These are phyloP conservation scores for Leccinum incarnatum DNA, from an alignment of 768 basidiomycete genomes.

Conservation along the genomic window DNA sequence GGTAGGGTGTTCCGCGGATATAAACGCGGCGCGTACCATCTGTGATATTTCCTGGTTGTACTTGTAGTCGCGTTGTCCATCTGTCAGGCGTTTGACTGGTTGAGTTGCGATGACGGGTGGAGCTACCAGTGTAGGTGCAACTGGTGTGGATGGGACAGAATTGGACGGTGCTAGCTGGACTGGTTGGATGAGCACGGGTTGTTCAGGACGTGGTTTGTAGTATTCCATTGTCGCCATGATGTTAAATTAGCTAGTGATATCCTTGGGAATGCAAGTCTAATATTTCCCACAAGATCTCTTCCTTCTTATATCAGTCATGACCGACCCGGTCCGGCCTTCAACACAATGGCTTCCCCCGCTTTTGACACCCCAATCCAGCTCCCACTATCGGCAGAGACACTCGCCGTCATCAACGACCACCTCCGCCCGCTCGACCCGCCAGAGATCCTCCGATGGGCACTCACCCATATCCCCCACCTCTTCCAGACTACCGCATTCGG, in stretches of 20 bases:
- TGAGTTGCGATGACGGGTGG: background rate
- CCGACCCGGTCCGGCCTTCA: too few species aligned
- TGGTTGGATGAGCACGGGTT: conserved; percentile 15
- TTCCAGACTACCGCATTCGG: conserved; percentile 98
- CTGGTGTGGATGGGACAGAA: conserved; percentile 23
- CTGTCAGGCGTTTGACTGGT: too few species aligned
- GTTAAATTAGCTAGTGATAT: too few species aligned
- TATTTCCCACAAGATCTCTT: background rate
- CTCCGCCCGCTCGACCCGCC: conserved; percentile 73
- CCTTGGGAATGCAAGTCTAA: too few species aligned
- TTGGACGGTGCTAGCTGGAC: conserved; percentile 7
- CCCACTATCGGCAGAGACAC: conserved; percentile 42
- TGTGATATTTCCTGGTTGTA: too few species aligned
- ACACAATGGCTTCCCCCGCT: conserved; percentile 6
- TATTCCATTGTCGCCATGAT: conserved; percentile 22
- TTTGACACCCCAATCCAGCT: conserved; percentile 41
- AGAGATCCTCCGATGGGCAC: conserved; percentile 83
- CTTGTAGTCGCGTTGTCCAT: conserved; percentile 15
- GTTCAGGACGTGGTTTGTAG: conserved; percentile 29
- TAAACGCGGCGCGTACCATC: too few species aligned
- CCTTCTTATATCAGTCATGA: too few species aligned
- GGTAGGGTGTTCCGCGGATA: too few species aligned
- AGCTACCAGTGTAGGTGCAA: background rate
- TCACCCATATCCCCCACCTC: conserved; percentile 73
- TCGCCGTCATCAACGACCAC: conserved; percentile 69